Percentiles rank a stretch among this genome's conserved stretches.
These are phyloP conservation scores for Dendrobium nobile DNA, from an alignment of 106 monocot species.

Conservation along the genomic window DNA sequence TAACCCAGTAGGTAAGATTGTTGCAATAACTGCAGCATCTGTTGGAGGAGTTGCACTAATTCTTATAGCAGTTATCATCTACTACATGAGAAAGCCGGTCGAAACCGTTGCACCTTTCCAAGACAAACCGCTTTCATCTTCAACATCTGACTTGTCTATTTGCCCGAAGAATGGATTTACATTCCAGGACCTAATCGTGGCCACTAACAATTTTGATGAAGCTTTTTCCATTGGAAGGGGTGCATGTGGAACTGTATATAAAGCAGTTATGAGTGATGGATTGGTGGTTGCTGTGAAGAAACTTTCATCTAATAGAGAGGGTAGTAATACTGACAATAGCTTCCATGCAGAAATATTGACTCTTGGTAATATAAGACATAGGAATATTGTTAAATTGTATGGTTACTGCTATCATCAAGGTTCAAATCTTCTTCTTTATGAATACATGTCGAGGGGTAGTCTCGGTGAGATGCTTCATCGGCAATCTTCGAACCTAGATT, in stretches of 20 bases:
- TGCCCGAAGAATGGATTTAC: constrained; percentile 58
- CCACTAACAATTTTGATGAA: constrained; percentile 83
- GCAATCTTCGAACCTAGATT: constrained; percentile 34
- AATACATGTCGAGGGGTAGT: constrained; percentile 89
- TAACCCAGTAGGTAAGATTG: constrained; percentile 38
- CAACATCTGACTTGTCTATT: constrained; percentile 36
- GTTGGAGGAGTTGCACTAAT: constrained; percentile 71
- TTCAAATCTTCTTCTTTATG: constrained; percentile 81
- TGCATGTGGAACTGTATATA: constrained; percentile 86
- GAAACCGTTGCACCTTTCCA: constrained; percentile 59
- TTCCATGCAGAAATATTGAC: constrained; percentile 86
- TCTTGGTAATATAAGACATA: constrained; percentile 87
- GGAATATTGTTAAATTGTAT: constrained; percentile 91
- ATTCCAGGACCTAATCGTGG: constrained; percentile 62
- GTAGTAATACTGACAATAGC: constrained; percentile 68
- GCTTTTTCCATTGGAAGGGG: constrained; percentile 69
- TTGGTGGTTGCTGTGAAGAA: constrained; percentile 82
- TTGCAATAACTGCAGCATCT: constrained; percentile 66
- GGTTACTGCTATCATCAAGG: constrained; percentile 80
- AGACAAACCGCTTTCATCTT: constrained; percentile 48
- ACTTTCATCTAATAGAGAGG: constrained; percentile 71
- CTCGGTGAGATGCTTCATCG: constrained; percentile 83
- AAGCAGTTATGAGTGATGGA: constrained; percentile 65
- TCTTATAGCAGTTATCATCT: constrained; percentile 62
- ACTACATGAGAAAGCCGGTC: constrained; percentile 60